These are phyloP conservation scores for Astraeus odoratus DNA, from an alignment of 768 basidiomycete genomes.

Conservation along the genomic window DNA sequence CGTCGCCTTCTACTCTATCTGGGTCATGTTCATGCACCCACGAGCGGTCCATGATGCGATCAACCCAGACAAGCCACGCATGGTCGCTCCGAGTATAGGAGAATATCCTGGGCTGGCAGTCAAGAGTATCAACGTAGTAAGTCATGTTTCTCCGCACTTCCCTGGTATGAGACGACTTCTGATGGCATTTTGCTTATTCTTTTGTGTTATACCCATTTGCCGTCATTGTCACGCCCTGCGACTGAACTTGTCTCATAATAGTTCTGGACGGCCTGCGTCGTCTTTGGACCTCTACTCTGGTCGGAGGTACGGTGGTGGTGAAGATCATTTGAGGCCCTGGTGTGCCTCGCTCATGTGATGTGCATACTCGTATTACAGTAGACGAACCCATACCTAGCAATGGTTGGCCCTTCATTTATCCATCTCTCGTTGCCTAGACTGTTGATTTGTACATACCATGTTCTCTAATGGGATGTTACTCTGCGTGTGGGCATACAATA, in stretches of 20 bases:
- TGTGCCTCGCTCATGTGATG: neutral
- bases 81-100: constrained; percentile 38
- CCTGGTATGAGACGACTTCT: neutral
- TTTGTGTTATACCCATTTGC: too few species aligned
- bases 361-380: too few species aligned
- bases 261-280: constrained; percentile 90
- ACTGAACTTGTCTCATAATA: constrained; percentile 20
- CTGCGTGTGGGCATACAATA: too few species aligned
- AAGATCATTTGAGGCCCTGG: neutral
- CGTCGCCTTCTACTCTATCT: constrained; percentile 94
- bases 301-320: constrained; percentile 76
- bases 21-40: constrained; percentile 73
- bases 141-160: constrained; percentile 28
- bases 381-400: too few species aligned
- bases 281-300: constrained; percentile 85
- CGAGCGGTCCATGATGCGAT: constrained; percentile 15
- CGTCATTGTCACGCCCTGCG: neutral
- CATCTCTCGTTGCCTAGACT: too few species aligned
- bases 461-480: too few species aligned
- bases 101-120: constrained; percentile 65
- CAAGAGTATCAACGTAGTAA: constrained; percentile 62
- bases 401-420: too few species aligned
- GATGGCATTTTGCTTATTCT: too few species aligned
- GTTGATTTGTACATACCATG: too few species aligned
- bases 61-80: constrained; percentile 30